Evolutionary conservation across 139 green algal genomes (phyloP).

Genomic region (Chara braunii): DNA sequence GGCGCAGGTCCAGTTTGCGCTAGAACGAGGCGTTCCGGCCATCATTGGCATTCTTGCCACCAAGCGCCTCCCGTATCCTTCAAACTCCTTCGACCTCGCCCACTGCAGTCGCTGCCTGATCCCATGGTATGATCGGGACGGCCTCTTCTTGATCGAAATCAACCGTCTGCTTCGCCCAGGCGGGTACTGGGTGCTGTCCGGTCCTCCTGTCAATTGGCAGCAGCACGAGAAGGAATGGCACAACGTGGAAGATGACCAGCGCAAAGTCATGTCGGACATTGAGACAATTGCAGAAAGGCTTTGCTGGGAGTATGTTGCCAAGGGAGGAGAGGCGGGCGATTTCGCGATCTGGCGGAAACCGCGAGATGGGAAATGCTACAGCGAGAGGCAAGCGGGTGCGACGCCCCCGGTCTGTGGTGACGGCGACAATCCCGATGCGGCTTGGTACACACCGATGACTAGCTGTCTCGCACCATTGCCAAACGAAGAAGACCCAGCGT

Average conservation of each 20-base stretch:
- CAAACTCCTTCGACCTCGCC: slow-evolving; percentile 16
- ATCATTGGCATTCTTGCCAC: slow-evolving; percentile 16
- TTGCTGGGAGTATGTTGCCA: slow-evolving; percentile 9
- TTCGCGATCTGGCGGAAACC: slow-evolving; percentile 14
- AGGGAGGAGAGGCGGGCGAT: slow-evolving; percentile 1
- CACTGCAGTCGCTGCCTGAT: slow-evolving; percentile 25
- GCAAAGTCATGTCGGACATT: too few species aligned
- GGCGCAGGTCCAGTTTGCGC: slow-evolving; percentile 27
- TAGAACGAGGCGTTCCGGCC: slow-evolving; percentile 25
- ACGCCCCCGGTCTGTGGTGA: neutral
- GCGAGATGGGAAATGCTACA: neutral
- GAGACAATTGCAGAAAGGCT: too few species aligned
- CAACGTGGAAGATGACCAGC: too few species aligned
- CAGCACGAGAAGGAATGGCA: too few species aligned
- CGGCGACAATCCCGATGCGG: slow-evolving; percentile 1
- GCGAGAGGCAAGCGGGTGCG: neutral
- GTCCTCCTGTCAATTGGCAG: slow-evolving; percentile 24
- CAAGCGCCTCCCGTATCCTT: slow-evolving; percentile 25
- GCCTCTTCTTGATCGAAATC: slow-evolving; percentile 23
- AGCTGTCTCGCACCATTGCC: too few species aligned
- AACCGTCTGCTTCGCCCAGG: slow-evolving; percentile 22
- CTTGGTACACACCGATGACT: too few species aligned
- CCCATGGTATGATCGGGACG: slow-evolving; percentile 3
- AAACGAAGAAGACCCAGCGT: too few species aligned
- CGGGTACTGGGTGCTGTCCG: slow-evolving; percentile 24